Evolutionary conservation across 106 monocot species (phyloP).

Genomic region (Allium sativum): DNA sequence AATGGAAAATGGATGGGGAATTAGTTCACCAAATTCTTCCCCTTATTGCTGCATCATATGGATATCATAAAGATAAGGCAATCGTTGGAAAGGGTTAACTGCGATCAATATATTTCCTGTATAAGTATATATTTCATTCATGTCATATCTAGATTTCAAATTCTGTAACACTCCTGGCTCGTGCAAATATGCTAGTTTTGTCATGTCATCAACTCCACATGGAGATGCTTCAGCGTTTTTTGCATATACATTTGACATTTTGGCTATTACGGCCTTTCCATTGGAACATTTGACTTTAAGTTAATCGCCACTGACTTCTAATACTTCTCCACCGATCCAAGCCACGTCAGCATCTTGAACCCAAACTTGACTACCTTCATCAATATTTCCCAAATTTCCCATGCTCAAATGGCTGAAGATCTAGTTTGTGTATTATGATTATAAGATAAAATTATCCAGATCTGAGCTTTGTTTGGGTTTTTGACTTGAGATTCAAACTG

Average conservation of each 20-base stretch:
- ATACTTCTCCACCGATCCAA: no score
- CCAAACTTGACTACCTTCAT: no score
- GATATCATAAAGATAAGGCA: slow-evolving; percentile 36
- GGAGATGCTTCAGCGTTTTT: slow-evolving; percentile 49
- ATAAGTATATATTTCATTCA: slow-evolving; percentile 55
- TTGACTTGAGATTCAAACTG: no score
- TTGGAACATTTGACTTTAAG: background rate
- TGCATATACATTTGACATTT: slow-evolving; percentile 39
- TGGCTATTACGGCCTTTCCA: slow-evolving; percentile 26
- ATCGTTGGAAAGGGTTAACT: slow-evolving; percentile 36
- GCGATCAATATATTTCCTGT: slow-evolving; percentile 37
- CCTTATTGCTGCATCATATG: slow-evolving; percentile 40
- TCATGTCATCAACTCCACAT: slow-evolving; percentile 59
- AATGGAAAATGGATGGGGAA: slow-evolving; percentile 35
- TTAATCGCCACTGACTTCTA: no score
- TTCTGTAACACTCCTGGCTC: slow-evolving; percentile 55
- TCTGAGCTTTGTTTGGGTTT: no score
- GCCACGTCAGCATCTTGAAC: no score
- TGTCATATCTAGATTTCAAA: slow-evolving; percentile 44
- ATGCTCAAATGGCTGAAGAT: no score
- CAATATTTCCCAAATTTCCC: no score
- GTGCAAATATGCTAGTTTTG: slow-evolving; percentile 46
- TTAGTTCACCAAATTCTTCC: slow-evolving; percentile 31
- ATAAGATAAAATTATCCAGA: no score
- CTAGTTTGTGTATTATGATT: no score